phyloP scores from a whole-genome alignment of 768 basidiomycete species.

The Phlegmacium glaucopus region DNA sequence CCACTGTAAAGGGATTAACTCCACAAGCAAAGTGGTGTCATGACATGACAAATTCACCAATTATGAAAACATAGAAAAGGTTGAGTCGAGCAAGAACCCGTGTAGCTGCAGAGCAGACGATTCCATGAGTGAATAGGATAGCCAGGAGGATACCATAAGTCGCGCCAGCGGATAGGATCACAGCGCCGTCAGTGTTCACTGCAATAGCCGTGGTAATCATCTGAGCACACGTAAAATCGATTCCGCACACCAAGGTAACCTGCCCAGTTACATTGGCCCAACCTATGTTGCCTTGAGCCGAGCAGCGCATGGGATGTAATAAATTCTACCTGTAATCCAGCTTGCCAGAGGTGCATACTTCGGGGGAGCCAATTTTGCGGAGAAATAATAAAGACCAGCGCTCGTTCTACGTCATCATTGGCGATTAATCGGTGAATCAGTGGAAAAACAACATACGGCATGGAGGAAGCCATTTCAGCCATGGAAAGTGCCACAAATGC shows the following conservation, averaged over 20 bases:
- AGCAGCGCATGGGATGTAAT: too few relatives aligned
- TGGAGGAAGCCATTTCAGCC: slow-evolving; percentile 69
- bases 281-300: slow-evolving; percentile 24
- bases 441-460: slow-evolving; percentile 52
- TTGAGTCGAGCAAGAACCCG: slow-evolving; percentile 64
- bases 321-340: slow-evolving; percentile 21
- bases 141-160: slow-evolving; percentile 67
- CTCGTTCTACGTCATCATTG: slow-evolving; percentile 49
- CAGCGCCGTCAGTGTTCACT: slow-evolving; percentile 52
- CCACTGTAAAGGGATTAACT: slow-evolving; percentile 38
- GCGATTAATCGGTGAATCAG: neutral
- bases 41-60: slow-evolving; percentile 34
- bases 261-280: slow-evolving; percentile 77
- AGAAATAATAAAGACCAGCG: slow-evolving; percentile 77
- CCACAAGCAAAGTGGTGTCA: neutral
- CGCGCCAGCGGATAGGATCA: slow-evolving; percentile 50
- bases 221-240: slow-evolving; percentile 75
- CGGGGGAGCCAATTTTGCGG: slow-evolving; percentile 66
- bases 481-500: slow-evolving; percentile 66
- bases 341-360: slow-evolving; percentile 50
- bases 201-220: slow-evolving; percentile 74
- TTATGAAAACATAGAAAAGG: slow-evolving; percentile 65
- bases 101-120: slow-evolving; percentile 72
- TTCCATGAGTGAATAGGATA: slow-evolving; percentile 62
- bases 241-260: slow-evolving; percentile 63